phyloP scores from a whole-genome alignment of 225 moss, liverwort and hornwort genomes.

The Ulota crispa region DNA sequence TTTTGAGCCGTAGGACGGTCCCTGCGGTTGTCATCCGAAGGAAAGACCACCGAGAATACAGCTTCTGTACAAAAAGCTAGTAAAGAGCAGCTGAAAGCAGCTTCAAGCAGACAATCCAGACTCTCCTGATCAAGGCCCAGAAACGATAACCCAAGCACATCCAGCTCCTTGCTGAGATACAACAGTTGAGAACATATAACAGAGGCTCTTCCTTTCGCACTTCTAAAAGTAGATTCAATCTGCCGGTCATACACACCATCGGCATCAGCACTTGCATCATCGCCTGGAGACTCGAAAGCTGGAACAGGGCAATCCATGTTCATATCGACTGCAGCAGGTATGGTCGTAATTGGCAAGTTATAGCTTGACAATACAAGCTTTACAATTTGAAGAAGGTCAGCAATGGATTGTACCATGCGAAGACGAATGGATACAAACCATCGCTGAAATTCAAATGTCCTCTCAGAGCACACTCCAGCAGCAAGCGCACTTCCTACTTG shows the following conservation, averaged over 20 bases:
- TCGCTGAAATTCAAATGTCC: conserved; percentile 70
- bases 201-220: conserved; percentile 43
- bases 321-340: conserved; percentile 35
- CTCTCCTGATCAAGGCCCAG: conserved; percentile 47
- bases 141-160: conserved; percentile 59
- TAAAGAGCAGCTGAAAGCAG: conserved; percentile 56
- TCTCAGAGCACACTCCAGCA: conserved; percentile 65
- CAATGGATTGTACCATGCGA: conserved; percentile 48
- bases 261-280: conserved; percentile 2
- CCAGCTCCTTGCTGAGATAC: conserved; percentile 51
- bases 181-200: conserved; percentile 37
- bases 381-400: conserved; percentile 41
- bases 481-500: conserved; percentile 45
- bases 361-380: conserved; percentile 41
- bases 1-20: conserved; percentile 24
- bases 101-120: conserved; percentile 43
- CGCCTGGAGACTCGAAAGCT: conserved; percentile 24
- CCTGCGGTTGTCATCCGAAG: conserved; percentile 24
- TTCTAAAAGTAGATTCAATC: conserved; percentile 43
- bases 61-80: conserved; percentile 48
- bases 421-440: conserved; percentile 62
- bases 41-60: conserved; percentile 35
- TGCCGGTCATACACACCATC: conserved; percentile 30
- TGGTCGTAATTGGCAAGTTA: conserved; percentile 18
- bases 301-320: conserved; percentile 32